These are phyloP conservation scores for Vishniacozyma victoriae DNA, from an alignment of 768 basidiomycete species.

Conservation along the genomic window DNA sequence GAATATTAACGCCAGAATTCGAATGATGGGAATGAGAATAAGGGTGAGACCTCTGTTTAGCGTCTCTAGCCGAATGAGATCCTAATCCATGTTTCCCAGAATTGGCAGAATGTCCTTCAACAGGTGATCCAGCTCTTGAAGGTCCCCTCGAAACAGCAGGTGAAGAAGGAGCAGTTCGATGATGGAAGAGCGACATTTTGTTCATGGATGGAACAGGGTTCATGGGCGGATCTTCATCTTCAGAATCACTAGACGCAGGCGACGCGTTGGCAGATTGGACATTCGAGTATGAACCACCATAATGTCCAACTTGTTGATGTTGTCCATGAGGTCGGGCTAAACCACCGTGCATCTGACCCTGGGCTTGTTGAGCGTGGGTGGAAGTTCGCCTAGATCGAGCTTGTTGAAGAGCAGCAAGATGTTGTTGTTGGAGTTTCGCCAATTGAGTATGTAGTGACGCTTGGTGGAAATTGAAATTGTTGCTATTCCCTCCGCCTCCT, in stretches of 20 bases:
- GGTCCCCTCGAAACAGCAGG: slow-evolving; percentile 35
- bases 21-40: slow-evolving; percentile 23
- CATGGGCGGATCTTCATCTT: slow-evolving; percentile 40
- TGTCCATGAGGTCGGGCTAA: too few species aligned
- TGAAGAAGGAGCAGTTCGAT: slow-evolving; percentile 39
- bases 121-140: slow-evolving; percentile 40
- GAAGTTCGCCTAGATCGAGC: slow-evolving; percentile 14
- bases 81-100: slow-evolving; percentile 44
- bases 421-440: slow-evolving; percentile 35
- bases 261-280: slow-evolving; percentile 41
- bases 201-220: slow-evolving; percentile 20
- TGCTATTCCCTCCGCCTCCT: slow-evolving; percentile 4
- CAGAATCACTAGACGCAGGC: slow-evolving; percentile 39
- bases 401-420: slow-evolving; percentile 27
- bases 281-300: too few species aligned
- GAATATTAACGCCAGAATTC: neutral
- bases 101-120: slow-evolving; percentile 43
- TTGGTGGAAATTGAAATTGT: slow-evolving; percentile 22
- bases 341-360: too few species aligned
- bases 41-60: slow-evolving; percentile 40
- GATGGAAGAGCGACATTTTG: slow-evolving; percentile 43
- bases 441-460: slow-evolving; percentile 34
- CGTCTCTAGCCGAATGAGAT: slow-evolving; percentile 37
- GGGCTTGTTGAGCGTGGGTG: slow-evolving; percentile 29
- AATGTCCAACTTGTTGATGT: too few species aligned